These are phyloP conservation scores for Rhizopogon sp. DNA, from an alignment of 768 basidiomycete genomes.

Conservation along the genomic window DNA sequence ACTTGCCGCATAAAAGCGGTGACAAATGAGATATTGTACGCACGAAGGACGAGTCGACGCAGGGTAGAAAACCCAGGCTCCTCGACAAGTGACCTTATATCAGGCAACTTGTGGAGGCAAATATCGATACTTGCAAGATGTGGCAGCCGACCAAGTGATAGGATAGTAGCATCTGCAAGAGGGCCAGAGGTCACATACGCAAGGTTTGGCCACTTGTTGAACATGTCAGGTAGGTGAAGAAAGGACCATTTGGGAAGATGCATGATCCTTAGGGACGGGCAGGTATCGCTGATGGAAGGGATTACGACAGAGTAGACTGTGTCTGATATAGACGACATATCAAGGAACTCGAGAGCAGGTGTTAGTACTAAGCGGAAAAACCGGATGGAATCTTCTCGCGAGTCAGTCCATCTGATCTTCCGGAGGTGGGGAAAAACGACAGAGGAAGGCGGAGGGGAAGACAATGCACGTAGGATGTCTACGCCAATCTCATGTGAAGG, in stretches of 20 bases:
- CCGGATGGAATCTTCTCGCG: background rate
- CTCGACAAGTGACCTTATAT: background rate
- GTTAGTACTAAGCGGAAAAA: conserved; percentile 1
- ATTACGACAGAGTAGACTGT: background rate
- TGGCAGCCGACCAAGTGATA: background rate
- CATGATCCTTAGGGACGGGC: background rate
- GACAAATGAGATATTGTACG: background rate
- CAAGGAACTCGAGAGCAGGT: conserved; percentile 1
- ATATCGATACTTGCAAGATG: conserved; percentile 3
- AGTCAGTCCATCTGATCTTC: conserved; percentile 1
- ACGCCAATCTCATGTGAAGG: background rate
- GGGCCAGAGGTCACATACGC: background rate
- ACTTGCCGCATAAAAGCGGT: background rate
- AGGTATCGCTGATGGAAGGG: background rate
- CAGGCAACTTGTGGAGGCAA: conserved; percentile 1
- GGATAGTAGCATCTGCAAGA: conserved; percentile 1
- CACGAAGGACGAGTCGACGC: background rate
- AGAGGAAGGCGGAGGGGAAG: conserved; percentile 1
- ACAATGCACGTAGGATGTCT: background rate
- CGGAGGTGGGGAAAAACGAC: background rate
- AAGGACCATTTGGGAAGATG: conserved; percentile 1
- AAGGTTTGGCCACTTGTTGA: conserved; percentile 1
- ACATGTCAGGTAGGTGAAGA: background rate
- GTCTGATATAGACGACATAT: background rate
- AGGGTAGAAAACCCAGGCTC: background rate